Evolutionary conservation across 768 basidiomycete species (phyloP), one percentile per base, ranked within the genome.

Genomic region (Leccinum barrowsii): DNA sequence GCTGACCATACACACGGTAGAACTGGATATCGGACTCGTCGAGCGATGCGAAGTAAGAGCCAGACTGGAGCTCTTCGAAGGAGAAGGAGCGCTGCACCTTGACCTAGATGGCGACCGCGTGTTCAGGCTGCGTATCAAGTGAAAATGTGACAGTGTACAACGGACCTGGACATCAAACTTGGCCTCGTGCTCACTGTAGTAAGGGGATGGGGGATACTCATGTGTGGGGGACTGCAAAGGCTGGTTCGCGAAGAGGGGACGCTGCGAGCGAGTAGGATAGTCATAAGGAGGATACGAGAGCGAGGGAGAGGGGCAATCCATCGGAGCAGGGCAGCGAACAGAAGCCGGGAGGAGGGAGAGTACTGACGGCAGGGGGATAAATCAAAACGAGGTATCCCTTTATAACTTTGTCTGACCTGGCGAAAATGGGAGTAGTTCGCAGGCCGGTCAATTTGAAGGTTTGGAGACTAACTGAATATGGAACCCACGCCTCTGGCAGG

Each of bases 41-140:
- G 7, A 73, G 56, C 7, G 62, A 60, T 1, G 56, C 51, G 35
- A 73, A 67, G 67, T 66, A 73, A 3, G 73, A 58, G 21, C 71
- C 73, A 0, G 73, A 73, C 50, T 73, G 73, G 21, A 73, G 67
- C 55, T 73, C 73, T 51, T 73, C 72, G 51, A 74, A 73, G 1
- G 71, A 65, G 42, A 73, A 73, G 40, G 71, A 61, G 12, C 71
- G 71, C 28, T 68, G 72, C 0, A 71, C 70, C 3, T 62, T 70
- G 50, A 73, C 62, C 71, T 73, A 10, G 1, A 57, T 44, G 56
- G 52, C 22, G 40, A 4, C 42, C 12, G 54, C 44, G 47, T 35
- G 59, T 59, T 50, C 17, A 42, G 24, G 24, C 35, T 21, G 59
- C 0, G 50, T 5, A 26, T 49, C 22, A 19, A 19, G 42, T 2